These are phyloP conservation scores for Microdochium bolleyi DNA, from an alignment of 2,329 filamentous ascomycete genomes.

Conservation along the genomic window DNA sequence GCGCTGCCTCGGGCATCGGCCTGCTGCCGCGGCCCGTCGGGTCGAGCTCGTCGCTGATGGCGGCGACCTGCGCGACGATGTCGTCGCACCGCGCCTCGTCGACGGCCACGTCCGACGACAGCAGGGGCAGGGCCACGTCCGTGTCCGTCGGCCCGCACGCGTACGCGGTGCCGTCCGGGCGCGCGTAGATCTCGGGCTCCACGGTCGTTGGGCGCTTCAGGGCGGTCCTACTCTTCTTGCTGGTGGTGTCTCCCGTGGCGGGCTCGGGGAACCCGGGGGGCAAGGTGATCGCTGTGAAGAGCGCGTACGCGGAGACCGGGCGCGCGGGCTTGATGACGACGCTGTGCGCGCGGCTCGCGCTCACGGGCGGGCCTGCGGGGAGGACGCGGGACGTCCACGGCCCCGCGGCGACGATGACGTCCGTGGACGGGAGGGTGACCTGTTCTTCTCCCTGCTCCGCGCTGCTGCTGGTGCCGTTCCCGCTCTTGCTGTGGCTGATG, in stretches of 20 bases:
- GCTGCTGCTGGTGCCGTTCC: background rate
- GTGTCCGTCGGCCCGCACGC: slow-evolving; percentile 64
- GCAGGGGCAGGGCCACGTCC: slow-evolving; percentile 50
- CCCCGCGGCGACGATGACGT: slow-evolving; percentile 29
- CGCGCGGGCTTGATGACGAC: slow-evolving; percentile 30
- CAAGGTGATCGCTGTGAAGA: slow-evolving; percentile 66
- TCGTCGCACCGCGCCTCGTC: slow-evolving; percentile 60
- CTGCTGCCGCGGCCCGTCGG: slow-evolving; percentile 29
- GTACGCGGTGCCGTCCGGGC: slow-evolving; percentile 68
- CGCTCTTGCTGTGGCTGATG: slow-evolving; percentile 10
- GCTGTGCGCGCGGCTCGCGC: slow-evolving; percentile 33
- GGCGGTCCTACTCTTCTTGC: background rate
- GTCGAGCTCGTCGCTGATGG: slow-evolving; percentile 46
- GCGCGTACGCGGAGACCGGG: slow-evolving; percentile 47
- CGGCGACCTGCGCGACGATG: slow-evolving; percentile 54
- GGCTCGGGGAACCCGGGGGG: slow-evolving; percentile 40
- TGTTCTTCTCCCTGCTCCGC: slow-evolving; percentile 6
- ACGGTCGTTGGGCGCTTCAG: slow-evolving; percentile 33
- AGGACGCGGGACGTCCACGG: slow-evolving; percentile 37
- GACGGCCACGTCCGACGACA: slow-evolving; percentile 55
- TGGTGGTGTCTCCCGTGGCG: slow-evolving; percentile 10
- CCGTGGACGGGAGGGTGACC: slow-evolving; percentile 15
- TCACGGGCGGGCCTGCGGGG: slow-evolving; percentile 29
- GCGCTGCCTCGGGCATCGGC: background rate
- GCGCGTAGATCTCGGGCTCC: slow-evolving; percentile 69